Conservation (phyloP, 225 moss, liverwort and hornwort species). For the Polytrichum formosum region DNA sequence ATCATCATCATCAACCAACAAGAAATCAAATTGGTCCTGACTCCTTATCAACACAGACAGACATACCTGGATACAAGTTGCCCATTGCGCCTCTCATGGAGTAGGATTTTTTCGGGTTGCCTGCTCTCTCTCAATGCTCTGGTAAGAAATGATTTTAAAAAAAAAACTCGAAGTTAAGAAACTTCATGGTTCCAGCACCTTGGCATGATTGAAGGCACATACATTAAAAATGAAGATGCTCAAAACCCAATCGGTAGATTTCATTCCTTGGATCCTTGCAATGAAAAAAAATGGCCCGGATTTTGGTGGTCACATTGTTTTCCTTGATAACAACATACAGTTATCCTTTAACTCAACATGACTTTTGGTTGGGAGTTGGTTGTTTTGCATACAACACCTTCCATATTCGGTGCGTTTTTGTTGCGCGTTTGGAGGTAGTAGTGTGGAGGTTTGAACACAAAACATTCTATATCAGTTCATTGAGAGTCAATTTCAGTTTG, state of each 20-base stretch:
- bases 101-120: slow-evolving; percentile 27
- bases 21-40: background rate
- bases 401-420: no score
- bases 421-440: no score
- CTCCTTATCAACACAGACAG: background rate
- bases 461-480: no score
- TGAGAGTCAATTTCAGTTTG: no score
- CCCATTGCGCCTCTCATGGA: slow-evolving; percentile 47
- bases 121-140: slow-evolving; percentile 25
- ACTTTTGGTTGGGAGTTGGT: no score
- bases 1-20: background rate
- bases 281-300: background rate
- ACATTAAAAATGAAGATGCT: background rate
- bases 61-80: slow-evolving; percentile 41
- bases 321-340: no score
- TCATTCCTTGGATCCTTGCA: background rate
- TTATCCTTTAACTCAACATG: no score
- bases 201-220: background rate
- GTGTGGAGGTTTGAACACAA: no score
- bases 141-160: background rate
- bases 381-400: no score
- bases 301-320: no score
- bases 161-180: background rate
- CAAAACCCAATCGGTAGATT: background rate
- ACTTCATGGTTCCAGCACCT: background rate